These are phyloP conservation scores for Chloranthus sessilifolius DNA, from an alignment of 164 flowering plant genomes.

Conservation along the genomic window DNA sequence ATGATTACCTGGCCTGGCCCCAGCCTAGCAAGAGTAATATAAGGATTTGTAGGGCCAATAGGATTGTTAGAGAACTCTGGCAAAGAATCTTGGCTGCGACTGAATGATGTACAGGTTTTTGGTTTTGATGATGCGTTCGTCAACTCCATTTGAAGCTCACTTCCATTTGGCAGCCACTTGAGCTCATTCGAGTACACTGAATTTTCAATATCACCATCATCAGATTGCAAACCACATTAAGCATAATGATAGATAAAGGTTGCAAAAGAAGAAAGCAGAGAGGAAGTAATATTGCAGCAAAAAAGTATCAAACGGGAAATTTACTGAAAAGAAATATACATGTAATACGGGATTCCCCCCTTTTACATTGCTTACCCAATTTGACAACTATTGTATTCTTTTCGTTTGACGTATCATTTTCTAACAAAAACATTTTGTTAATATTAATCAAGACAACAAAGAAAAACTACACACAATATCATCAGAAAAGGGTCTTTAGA, in stretches of 20 bases:
- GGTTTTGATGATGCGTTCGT: constrained; percentile 31
- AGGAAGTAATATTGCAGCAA: not conserved
- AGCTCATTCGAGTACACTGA: constrained; percentile 71
- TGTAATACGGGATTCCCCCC: constrained; percentile 39
- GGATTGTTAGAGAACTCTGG: constrained; percentile 61
- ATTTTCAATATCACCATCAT: constrained; percentile 15
- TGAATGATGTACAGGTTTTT: constrained; percentile 73
- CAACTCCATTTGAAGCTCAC: constrained; percentile 42
- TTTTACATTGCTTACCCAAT: constrained; percentile 60
- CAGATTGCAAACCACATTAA: not conserved
- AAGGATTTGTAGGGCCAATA: constrained; percentile 35
- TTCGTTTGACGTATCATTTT: constrained; percentile 73
- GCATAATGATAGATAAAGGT: no score
- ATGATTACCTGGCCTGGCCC: constrained; percentile 87
- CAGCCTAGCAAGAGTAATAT: constrained; percentile 69
- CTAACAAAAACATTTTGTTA: constrained; percentile 24
- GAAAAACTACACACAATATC: not conserved
- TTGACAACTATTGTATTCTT: constrained; percentile 89
- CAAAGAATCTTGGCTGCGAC: constrained; percentile 56
- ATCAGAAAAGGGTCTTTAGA: not conserved
- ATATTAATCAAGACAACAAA: not conserved
- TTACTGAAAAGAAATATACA: constrained; percentile 35
- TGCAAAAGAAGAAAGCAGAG: not conserved
- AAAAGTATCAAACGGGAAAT: not conserved
- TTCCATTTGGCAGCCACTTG: constrained; percentile 83